Base-by-base conservation (phyloP, 331 rosid species). In the Acacia concinna region DNA sequence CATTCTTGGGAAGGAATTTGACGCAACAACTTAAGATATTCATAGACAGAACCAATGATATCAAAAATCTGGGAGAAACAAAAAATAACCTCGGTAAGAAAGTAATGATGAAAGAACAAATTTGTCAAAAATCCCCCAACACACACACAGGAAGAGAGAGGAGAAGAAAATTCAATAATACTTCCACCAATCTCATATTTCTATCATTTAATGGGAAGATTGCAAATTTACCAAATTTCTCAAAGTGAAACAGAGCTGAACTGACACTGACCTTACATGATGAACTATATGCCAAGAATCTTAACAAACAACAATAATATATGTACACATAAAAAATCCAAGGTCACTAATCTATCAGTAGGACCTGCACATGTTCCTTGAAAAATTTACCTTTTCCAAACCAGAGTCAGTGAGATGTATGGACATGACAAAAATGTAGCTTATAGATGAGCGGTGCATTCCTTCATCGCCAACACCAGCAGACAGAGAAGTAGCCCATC, bases 381-480 rank as follows among this genome's bases (percentile, higher is more conserved):
- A 17, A 25, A 68, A 68, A 17, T 44, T 66, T 89, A 95, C 99
- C 97, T 93, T 93, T 68, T 90, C 92, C 81, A 90, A 59, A 74
- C 99, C 99, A 84, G 91, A 93, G 91, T 95, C 98, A 13, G 99
- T 95, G 81, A 95, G 96, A 84, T 87, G 83, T 70, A 93, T 87
- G 78, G 97, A 91, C 94, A 93, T 89, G 76, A 80, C 84, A 75
- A 95, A 95, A 81, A 93, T 56, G 79, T 93, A 95, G 67, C 93
- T 90, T 76, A 93, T 79, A 63, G 97, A 83, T 37, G 98, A 95
- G 60, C 90, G 85, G 81, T 72, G 86, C 89, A 90, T 64, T 75
- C 97, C 99, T 9, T 90, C 99, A 21, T 96, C 97, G 78, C 88
- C 92, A 87, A 96, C 98, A 75, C 98, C 96, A 71, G 97, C 97